Evolutionary conservation across 495 filamentous ascomycete species (phyloP).

Genomic region (Aspergillus steynii): DNA sequence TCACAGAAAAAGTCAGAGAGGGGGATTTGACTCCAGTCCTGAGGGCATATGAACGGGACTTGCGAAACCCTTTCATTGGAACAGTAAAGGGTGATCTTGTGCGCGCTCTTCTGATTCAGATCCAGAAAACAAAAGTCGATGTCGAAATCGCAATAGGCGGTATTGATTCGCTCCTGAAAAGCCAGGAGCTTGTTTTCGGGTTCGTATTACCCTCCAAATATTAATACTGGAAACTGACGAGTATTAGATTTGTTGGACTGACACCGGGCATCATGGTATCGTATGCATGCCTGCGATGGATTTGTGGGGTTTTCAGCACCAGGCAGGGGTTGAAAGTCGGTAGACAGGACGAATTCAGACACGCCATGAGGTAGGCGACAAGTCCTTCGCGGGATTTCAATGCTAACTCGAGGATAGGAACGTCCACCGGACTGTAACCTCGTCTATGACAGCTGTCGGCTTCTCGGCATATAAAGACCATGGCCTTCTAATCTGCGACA

Average conservation of each 20-base stretch:
- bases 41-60: constrained; percentile 83
- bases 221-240: constrained; percentile 23
- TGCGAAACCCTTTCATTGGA: constrained; percentile 75
- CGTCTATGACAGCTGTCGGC: constrained; percentile 59
- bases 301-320: constrained; percentile 63
- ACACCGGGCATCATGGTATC: constrained; percentile 88
- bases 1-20: constrained; percentile 76
- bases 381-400: background rate
- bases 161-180: constrained; percentile 89
- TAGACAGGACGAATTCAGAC: constrained; percentile 62
- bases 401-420: constrained; percentile 47
- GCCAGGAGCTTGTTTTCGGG: constrained; percentile 95
- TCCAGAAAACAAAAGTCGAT: constrained; percentile 98
- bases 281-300: constrained; percentile 71
- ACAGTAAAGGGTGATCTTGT: constrained; percentile 84
- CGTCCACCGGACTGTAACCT: constrained; percentile 77
- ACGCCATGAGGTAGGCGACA: constrained; percentile 65
- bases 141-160: constrained; percentile 94
- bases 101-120: constrained; percentile 87
- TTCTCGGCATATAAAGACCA: constrained; percentile 85
- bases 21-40: constrained; percentile 92
- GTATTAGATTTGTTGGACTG: constrained; percentile 73
- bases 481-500: constrained; percentile 85
- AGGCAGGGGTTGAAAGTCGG: constrained; percentile 63
- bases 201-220: constrained; percentile 24